Conservation (phyloP, 192 early-diverging fungal species). For the Diversispora eburnea region DNA sequence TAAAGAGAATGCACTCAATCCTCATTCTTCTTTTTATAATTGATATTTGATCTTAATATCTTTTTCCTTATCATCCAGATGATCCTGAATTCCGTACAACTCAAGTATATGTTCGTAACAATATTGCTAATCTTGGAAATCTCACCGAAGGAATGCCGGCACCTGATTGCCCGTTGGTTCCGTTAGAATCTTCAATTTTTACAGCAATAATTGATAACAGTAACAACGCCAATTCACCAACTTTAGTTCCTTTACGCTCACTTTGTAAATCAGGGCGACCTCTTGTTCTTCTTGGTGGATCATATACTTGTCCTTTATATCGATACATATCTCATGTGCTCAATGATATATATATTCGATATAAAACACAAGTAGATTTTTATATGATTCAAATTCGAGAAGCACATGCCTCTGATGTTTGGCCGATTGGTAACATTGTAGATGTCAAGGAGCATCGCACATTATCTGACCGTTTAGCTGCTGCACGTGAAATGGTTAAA, state of each 20-base stretch:
- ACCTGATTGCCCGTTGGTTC: slow-evolving; percentile 22
- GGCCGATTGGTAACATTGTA: slow-evolving; percentile 22
- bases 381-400: slow-evolving; percentile 1
- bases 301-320: slow-evolving; percentile 24
- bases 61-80: slow-evolving; percentile 15
- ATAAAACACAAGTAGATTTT: slow-evolving; percentile 9
- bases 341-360: slow-evolving; percentile 24
- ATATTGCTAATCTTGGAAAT: slow-evolving; percentile 20
- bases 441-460: slow-evolving; percentile 9
- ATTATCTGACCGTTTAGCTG: slow-evolving; percentile 17
- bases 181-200: slow-evolving; percentile 9
- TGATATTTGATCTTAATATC: background rate
- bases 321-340: slow-evolving; percentile 22
- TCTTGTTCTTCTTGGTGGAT: slow-evolving; percentile 21
- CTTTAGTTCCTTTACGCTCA: slow-evolving; percentile 4
- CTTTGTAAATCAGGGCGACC: slow-evolving; percentile 18
- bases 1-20: background rate
- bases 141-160: slow-evolving; percentile 20
- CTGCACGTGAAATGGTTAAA: slow-evolving; percentile 21
- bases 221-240: background rate
- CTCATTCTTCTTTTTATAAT: background rate
- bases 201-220: background rate
- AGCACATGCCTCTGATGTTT: slow-evolving; percentile 23
- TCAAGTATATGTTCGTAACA: slow-evolving; percentile 23
- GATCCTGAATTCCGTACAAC: slow-evolving; percentile 17